A percentile compares a stretch with the other conserved stretches of the same genome.
Evolutionary conservation across 108 stramenopile species (phyloP).

Genomic region (Skeletonema costatum): DNA sequence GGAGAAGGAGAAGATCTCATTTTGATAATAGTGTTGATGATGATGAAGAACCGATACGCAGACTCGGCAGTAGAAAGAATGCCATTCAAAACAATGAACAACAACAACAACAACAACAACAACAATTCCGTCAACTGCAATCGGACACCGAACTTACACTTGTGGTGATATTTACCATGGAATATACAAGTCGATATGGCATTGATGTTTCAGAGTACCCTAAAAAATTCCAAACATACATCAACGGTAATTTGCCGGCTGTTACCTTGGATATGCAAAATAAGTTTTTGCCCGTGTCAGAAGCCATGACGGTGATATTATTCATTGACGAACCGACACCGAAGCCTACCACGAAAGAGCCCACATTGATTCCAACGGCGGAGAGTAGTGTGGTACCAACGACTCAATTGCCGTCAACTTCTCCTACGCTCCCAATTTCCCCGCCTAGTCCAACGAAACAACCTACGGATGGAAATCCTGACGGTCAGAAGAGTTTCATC

Average conservation of each 20-base stretch:
- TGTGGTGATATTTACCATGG: conserved; percentile 44
- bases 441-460: conserved; percentile 3
- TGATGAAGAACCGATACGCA: background rate
- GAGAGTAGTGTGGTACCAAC: background rate
- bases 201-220: conserved; percentile 55
- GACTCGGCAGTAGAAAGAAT: background rate
- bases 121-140: conserved; percentile 2
- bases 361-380: background rate
- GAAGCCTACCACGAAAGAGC: conserved; percentile 42
- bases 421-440: conserved; percentile 22
- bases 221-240: conserved; percentile 43
- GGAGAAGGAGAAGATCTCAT: background rate
- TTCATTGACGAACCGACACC: conserved; percentile 24
- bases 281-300: conserved; percentile 47
- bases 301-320: conserved; percentile 22
- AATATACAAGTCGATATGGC: conserved; percentile 47
- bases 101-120: background rate
- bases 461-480: background rate
- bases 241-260: conserved; percentile 46
- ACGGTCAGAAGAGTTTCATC: conserved; percentile 15
- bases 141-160: background rate
- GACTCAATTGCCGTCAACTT: conserved; percentile 2
- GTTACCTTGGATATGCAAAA: conserved; percentile 49
- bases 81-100: background rate
- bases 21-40: background rate